Percentiles rank a stretch among this genome's conserved stretches.
Conservation (phyloP, 306 rosid species). For the Vigna reflexopilosa region DNA sequence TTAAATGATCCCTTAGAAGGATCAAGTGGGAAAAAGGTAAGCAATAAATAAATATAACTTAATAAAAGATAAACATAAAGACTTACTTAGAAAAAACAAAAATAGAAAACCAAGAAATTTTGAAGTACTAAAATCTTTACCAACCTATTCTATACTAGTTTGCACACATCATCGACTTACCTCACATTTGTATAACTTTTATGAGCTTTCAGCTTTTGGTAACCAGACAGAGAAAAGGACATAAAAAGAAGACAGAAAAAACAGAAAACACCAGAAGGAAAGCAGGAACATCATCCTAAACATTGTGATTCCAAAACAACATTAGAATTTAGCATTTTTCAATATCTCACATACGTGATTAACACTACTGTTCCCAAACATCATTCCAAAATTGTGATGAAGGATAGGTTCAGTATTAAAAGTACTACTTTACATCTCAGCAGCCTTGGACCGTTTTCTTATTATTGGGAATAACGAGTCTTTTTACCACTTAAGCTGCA, state of each 20-base stretch:
- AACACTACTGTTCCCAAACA: background rate
- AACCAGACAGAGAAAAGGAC: background rate
- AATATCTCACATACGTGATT: background rate
- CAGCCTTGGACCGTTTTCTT: background rate
- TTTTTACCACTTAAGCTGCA: slow-evolving; percentile 27
- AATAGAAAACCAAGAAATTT: background rate
- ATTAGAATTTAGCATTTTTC: background rate
- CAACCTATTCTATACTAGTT: background rate
- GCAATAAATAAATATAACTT: background rate
- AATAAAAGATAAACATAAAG: background rate
- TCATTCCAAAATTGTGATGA: slow-evolving; percentile 23
- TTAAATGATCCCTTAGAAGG: background rate
- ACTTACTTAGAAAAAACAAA: background rate
- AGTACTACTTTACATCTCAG: background rate
- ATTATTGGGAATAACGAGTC: slow-evolving; percentile 1
- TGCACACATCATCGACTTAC: background rate
- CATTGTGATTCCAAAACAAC: background rate
- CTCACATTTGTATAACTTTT: background rate
- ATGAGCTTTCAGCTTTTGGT: background rate
- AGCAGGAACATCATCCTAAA: background rate
- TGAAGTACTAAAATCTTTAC: background rate
- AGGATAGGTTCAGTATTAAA: background rate
- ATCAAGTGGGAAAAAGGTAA: background rate
- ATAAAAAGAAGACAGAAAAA: background rate
- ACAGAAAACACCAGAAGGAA: background rate